These are phyloP conservation scores for Aspergillus diversus DNA, from an alignment of 495 filamentous ascomycete genomes.

Conservation along the genomic window DNA sequence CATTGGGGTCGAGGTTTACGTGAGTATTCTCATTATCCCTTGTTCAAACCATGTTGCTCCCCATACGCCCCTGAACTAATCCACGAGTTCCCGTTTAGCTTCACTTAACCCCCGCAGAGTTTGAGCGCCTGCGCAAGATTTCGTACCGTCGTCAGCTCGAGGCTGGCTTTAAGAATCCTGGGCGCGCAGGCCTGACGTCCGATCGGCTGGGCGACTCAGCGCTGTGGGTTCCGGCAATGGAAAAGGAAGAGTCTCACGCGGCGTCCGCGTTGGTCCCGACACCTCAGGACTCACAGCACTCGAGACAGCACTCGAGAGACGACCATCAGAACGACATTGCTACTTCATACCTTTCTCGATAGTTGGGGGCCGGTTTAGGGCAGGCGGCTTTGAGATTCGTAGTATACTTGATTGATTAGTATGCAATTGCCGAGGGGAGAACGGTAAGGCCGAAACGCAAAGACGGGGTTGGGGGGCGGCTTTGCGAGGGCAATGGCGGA, in stretches of 20 bases:
- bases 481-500: too few species aligned
- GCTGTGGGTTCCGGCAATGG: neutral
- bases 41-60: neutral
- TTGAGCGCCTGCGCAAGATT: neutral
- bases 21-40: neutral
- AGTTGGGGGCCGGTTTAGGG: neutral
- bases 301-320: neutral
- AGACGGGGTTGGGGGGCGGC: conserved; percentile 4
- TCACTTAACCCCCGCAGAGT: neutral
- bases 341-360: neutral
- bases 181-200: neutral
- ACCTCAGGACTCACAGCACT: neutral
- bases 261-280: neutral
- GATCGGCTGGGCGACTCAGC: conserved; percentile 3
- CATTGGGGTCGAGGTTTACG: neutral
- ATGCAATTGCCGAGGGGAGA: neutral
- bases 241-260: neutral
- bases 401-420: neutral
- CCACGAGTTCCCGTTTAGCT: neutral
- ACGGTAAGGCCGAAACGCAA: neutral
- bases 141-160: conserved; percentile 5
- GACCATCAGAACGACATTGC: neutral
- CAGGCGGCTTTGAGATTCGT: neutral
- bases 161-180: neutral
- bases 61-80: neutral